Evolutionary conservation across 2,329 filamentous ascomycete species (phyloP), one percentile per base, ranked within the genome.

Genomic region (Ophiocordyceps camponoti-leonardi): DNA sequence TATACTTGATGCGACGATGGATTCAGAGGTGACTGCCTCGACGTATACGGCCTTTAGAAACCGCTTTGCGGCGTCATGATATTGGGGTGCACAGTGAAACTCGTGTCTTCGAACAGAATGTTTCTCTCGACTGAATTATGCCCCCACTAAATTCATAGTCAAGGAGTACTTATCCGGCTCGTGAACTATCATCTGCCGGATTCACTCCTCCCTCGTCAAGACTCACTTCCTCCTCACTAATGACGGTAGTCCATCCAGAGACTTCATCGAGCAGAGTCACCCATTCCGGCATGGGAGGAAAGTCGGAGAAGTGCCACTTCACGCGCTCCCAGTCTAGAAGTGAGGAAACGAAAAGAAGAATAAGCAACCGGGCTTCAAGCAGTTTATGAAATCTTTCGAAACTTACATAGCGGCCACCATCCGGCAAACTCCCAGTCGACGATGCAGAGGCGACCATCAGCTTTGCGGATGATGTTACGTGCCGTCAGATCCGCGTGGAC

Each of bases 201-300:
- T 33, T 33, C 31, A 14, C 31, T 6, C 13, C 31, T 33, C 55
- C 62, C 26, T 28, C 26, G 26, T 10, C 26, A 10, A 28, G 26
- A 11, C 16, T 33, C 31, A 13, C 31, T n/a, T 13, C 7, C 31
- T 39, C 35, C 35, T 39, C 35, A 12, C 18, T 7, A 11, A 20
- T 10, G 5, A 7, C n/a, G 7, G 14, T 6, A 39, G 35, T 18
- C 35, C 35, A 39, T n/a, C 35, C 35, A 19, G 35, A 39, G 20
- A 39, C 6, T 6, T 39, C 35, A 19, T 39, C 35, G n/a, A 39
- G 18, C 6, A 39, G n/a, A 18, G 11, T 39, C 35, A 39, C 35
- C 35, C 35, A 39, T 6, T 39, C 35, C 35, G 35, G 35, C 35
- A 18, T 39, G 18, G 35, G 18, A 11, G 35, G 35, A 39, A 39